Evolutionary conservation across 306 rosid species (phyloP), one percentile per base, ranked within the genome.

Genomic region (Sesbania bispinosa): DNA sequence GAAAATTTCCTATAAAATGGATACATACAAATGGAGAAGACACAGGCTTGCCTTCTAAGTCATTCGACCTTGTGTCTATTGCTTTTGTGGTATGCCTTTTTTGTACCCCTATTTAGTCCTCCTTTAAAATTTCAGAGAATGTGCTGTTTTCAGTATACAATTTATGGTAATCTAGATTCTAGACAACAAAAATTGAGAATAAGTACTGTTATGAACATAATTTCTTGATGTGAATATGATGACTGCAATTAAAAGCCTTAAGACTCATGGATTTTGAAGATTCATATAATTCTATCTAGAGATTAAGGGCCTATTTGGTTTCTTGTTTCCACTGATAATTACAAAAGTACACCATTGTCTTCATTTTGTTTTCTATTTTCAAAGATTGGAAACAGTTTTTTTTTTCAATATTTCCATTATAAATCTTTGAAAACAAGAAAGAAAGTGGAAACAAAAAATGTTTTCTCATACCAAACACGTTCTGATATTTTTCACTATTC

Each of bases 1-100:
- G 87, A 79, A 67, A 74, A 68, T 46, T 50, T 79, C 76, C 83
- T 36, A 81, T 88, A 19, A 81, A 79, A 33, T 88, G 93, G 93
- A 67, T 85, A 53, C 93, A 88, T 83, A 84, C 80, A 67, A 83
- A 81, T 51, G 90, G 88, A 27, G 93, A 88, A 88, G 80, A 85
- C 54, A 81, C 90, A 3, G 78, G 88, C 86, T 79, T 85, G 75
- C 74, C 82, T 71, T 71, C 85, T 53, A 66, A 73, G 46, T 88
- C 93, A 62, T 88, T 88, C 32, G 84, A 88, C 72, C 48, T 88
- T 33, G 77, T 88, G 52, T 85, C 93, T 68, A 67, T 83, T 66
- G 62, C 87, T 58, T 81, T 4, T 74, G 73, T 88, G 85, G 93
- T 88, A 85, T 57, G 75, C 38, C 19, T 48, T 63, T 33, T 45